Conservation (phyloP, 1,139 yeast species). For the Geotrichum restrictum region DNA sequence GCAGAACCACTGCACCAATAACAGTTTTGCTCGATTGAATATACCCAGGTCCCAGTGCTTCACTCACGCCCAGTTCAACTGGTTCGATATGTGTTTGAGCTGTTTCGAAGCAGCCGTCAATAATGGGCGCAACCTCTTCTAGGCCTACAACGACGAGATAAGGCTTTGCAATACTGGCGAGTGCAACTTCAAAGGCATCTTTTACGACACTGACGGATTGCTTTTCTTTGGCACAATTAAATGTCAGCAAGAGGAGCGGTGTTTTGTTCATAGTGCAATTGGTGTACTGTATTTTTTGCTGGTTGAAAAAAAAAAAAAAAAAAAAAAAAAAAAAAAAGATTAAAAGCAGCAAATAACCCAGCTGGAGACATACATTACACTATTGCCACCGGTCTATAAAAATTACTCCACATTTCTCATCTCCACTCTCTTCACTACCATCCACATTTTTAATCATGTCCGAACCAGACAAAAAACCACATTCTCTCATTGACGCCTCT, state of each 20-base stretch:
- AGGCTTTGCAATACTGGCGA: constrained; percentile 35
- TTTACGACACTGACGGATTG: constrained; percentile 28
- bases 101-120: constrained; percentile 55
- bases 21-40: constrained; percentile 47
- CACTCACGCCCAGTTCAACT: constrained; percentile 44
- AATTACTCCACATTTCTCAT: too few relatives aligned
- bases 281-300: too few relatives aligned
- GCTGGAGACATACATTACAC: neutral
- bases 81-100: constrained; percentile 44
- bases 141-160: constrained; percentile 62
- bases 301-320: too few relatives aligned
- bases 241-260: constrained; percentile 27
- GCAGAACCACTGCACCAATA: constrained; percentile 63
- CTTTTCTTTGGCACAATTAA: constrained; percentile 29
- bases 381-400: neutral
- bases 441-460: neutral
- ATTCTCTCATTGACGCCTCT: constrained; percentile 48
- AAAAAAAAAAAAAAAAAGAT: neutral
- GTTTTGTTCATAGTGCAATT: constrained; percentile 1
- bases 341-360: neutral
- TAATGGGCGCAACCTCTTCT: constrained; percentile 66
- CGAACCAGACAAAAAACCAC: constrained; percentile 20
- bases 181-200: constrained; percentile 8
- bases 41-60: constrained; percentile 43
- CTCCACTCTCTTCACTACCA: neutral